Conservation (phyloP, 2,329 filamentous ascomycete species). For the Ophiosphaerella herpotricha region DNA sequence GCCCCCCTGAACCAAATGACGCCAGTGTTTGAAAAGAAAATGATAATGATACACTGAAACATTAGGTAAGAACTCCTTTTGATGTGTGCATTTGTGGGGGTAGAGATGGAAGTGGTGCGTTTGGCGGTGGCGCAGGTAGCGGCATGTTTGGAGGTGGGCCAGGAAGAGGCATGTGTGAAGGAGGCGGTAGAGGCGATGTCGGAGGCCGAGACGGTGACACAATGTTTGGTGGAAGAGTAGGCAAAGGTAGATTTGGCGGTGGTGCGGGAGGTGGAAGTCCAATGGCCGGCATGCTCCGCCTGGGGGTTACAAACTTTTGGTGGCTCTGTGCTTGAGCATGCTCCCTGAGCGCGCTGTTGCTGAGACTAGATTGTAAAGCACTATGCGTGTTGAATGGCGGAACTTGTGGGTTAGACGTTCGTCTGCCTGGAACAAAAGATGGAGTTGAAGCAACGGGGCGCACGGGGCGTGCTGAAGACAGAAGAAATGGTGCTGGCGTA, state of each 20-base stretch:
- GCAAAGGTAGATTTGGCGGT: slow-evolving; percentile 52
- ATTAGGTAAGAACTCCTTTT: background rate
- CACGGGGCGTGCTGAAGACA: slow-evolving; percentile 43
- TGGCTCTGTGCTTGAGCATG: slow-evolving; percentile 16
- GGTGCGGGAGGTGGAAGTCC: slow-evolving; percentile 52
- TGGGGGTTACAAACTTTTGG: slow-evolving; percentile 25
- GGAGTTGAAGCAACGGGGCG: slow-evolving; percentile 37
- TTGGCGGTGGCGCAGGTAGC: slow-evolving; percentile 18
- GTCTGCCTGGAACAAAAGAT: slow-evolving; percentile 33
- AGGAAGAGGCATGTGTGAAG: slow-evolving; percentile 8
- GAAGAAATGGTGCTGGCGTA: slow-evolving; percentile 50
- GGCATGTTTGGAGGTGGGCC: slow-evolving; percentile 19
- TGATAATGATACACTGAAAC: background rate
- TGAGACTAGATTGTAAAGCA: slow-evolving; percentile 24
- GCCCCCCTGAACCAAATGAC: background rate
- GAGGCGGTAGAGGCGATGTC: background rate
- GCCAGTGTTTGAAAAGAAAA: background rate
- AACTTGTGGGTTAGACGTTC: slow-evolving; percentile 23
- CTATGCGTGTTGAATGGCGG: slow-evolving; percentile 1
- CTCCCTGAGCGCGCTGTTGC: slow-evolving; percentile 33
- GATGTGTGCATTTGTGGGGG: slow-evolving; percentile 5
- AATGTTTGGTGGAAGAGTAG: slow-evolving; percentile 39
- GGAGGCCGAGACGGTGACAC: slow-evolving; percentile 30
- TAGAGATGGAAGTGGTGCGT: slow-evolving; percentile 10
- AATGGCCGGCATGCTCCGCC: slow-evolving; percentile 46